Conservation (phyloP, 306 rosid species). For the Myrica gale region DNA sequence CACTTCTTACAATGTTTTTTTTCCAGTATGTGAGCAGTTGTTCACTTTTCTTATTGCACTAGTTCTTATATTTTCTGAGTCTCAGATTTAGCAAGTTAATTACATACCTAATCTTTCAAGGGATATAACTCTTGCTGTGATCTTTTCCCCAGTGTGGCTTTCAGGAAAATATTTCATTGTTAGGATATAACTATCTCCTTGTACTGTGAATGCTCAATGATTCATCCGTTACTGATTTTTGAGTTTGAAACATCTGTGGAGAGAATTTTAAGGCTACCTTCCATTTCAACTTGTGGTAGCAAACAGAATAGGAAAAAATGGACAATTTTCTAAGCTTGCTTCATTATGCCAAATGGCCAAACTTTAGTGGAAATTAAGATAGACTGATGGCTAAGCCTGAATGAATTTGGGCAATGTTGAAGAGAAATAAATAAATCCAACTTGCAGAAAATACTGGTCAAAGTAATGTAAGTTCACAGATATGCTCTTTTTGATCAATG, state of each 20-base stretch:
- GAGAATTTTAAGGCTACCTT: neutral
- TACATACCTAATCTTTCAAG: neutral
- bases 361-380: neutral
- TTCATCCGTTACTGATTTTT: neutral
- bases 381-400: conserved; percentile 6
- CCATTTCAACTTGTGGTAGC: conserved; percentile 1
- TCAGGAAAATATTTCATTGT: neutral
- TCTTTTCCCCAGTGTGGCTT: neutral
- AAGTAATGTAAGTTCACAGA: neutral
- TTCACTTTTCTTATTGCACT: neutral
- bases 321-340: conserved; percentile 13
- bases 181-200: neutral
- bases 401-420: conserved; percentile 3
- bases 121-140: neutral
- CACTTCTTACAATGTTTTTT: conserved; percentile 4
- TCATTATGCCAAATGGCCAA: conserved; percentile 13
- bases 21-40: neutral
- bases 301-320: neutral
- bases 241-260: neutral
- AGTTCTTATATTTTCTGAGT: neutral
- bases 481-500: conserved; percentile 23
- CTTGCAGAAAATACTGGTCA: no score
- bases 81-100: neutral
- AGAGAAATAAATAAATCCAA: no score
- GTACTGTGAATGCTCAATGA: neutral